phyloP scores from a whole-genome alignment of 2,329 filamentous ascomycete genomes.

The Balansia obtecta region DNA sequence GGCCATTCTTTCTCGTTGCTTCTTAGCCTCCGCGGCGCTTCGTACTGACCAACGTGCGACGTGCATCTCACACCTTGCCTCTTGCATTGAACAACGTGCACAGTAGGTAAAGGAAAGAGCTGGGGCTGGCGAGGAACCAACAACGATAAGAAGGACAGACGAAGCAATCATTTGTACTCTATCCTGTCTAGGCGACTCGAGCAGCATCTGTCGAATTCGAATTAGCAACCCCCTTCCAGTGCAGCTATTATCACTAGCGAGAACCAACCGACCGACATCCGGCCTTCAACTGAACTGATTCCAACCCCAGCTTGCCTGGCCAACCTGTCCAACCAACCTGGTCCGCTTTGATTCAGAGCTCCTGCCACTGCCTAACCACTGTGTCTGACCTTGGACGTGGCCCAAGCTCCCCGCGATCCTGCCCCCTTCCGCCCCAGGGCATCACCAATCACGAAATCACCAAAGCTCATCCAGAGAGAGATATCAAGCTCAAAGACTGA shows the following conservation, averaged over 20 bases:
- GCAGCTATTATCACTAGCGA: neutral
- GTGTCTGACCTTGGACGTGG: neutral
- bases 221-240: too few species aligned
- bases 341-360: slow-evolving; percentile 1
- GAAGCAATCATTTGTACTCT: too few species aligned
- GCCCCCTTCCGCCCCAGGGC: too few species aligned
- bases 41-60: neutral
- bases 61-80: neutral
- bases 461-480: too few species aligned
- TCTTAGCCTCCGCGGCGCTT: neutral
- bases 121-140: neutral
- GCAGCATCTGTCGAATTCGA: neutral
- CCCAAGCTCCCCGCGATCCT: neutral
- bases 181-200: neutral
- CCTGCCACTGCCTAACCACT: neutral
- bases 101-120: neutral
- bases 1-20: neutral
- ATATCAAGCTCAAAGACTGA: too few species aligned
- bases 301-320: neutral
- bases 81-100: neutral
- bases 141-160: neutral
- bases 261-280: neutral
- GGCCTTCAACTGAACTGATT: too few species aligned
- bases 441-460: too few species aligned
- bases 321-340: neutral